Percentiles rank a stretch among this genome's conserved stretches.
Evolutionary conservation across 2,329 filamentous ascomycete genomes (phyloP).

Genomic region (Alternaria consortialis): DNA sequence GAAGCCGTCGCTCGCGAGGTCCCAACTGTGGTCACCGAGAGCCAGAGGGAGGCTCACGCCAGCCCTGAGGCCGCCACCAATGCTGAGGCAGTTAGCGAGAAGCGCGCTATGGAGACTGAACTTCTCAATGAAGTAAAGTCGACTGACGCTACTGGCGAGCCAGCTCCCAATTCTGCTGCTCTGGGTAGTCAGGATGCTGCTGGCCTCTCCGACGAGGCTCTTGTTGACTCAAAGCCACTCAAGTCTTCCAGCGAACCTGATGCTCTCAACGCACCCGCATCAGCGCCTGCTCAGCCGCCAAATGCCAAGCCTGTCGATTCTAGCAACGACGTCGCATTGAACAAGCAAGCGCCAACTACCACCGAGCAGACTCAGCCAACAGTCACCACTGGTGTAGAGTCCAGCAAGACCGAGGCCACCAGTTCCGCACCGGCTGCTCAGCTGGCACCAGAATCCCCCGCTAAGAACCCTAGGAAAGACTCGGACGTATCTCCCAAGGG

Average conservation of each 20-base stretch:
- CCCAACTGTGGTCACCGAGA: conserved; percentile 73
- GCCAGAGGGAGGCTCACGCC: conserved; percentile 70
- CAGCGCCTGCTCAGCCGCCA: conserved; percentile 38
- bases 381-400: conserved; percentile 54
- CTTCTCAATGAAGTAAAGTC: conserved; percentile 58
- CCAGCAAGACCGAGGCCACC: conserved; percentile 41
- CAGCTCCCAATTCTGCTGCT: conserved; percentile 41
- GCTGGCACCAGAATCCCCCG: conserved; percentile 40
- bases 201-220: conserved; percentile 36
- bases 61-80: conserved; percentile 72
- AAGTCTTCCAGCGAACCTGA: conserved; percentile 43
- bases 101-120: conserved; percentile 75
- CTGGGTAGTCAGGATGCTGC: conserved; percentile 50
- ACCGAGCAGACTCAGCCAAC: conserved; percentile 51
- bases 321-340: conserved; percentile 54
- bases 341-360: conserved; percentile 52
- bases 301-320: conserved; percentile 35
- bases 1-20: conserved; percentile 46
- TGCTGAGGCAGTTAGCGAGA: conserved; percentile 72
- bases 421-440: conserved; percentile 18
- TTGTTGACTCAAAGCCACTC: conserved; percentile 40
- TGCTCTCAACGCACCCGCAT: conserved; percentile 51
- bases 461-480: conserved; percentile 37
- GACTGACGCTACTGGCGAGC: conserved; percentile 38
- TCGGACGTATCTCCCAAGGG: conserved; percentile 46